Conservation (phyloP, 2,329 filamentous ascomycete species). For the Sphaerostilbella broomeana region DNA sequence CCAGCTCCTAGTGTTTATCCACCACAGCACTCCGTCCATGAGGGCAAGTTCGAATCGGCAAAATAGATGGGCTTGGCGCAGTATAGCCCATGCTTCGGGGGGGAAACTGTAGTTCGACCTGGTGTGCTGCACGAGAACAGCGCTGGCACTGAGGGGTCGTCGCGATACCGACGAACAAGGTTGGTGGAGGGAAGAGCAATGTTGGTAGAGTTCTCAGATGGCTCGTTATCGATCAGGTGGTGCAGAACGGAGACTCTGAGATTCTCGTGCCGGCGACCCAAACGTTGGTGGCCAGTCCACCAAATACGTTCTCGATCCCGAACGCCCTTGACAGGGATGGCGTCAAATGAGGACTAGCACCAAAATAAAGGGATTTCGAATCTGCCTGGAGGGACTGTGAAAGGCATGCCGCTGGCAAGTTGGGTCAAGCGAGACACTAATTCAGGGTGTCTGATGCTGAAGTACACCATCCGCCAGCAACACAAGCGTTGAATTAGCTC, state of each 20-base stretch:
- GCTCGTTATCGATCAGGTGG: too few relatives aligned
- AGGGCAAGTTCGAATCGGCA: slow-evolving; percentile 1
- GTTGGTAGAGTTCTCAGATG: too few relatives aligned
- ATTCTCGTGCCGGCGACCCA: too few relatives aligned
- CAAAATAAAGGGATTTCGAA: background rate
- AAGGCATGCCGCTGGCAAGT: slow-evolving; percentile 4
- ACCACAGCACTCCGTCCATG: slow-evolving; percentile 7
- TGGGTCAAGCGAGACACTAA: background rate
- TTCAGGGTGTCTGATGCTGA: slow-evolving; percentile 5
- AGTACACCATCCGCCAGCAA: slow-evolving; percentile 4
- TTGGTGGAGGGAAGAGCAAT: too few relatives aligned
- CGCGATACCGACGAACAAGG: too few relatives aligned
- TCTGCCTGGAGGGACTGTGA: background rate
- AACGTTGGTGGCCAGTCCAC: too few relatives aligned
- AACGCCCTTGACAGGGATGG: slow-evolving; percentile 7
- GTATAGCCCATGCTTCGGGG: slow-evolving; percentile 5
- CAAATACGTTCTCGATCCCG: too few relatives aligned
- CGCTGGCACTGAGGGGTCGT: too few relatives aligned
- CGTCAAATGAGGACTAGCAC: background rate
- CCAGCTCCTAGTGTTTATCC: background rate
- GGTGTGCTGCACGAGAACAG: too few relatives aligned
- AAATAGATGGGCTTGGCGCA: background rate
- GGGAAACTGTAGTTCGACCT: too few relatives aligned
- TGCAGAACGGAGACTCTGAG: too few relatives aligned
- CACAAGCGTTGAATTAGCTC: slow-evolving; percentile 1